Conservation (phyloP, 148 eudicot genomes). For the Rhododendron kiyosumense region DNA sequence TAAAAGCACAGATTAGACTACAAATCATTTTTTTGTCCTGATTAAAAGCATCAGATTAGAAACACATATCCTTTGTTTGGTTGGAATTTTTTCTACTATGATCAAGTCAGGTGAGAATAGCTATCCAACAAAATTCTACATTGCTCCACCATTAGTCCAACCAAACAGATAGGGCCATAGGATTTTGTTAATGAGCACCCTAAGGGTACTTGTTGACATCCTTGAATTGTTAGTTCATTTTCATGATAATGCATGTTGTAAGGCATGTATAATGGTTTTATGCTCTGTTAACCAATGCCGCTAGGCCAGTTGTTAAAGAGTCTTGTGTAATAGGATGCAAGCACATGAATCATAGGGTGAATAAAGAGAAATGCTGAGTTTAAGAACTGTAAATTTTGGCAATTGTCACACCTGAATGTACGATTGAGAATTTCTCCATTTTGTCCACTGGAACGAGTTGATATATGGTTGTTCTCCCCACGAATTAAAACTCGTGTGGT, state of each 20-base stretch:
- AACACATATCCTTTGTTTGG: not conserved
- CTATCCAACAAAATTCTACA: not conserved
- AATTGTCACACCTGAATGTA: constrained; percentile 54
- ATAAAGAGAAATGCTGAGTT: not conserved
- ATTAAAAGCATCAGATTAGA: too few relatives aligned
- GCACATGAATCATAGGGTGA: too few relatives aligned
- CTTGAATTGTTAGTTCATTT: not conserved
- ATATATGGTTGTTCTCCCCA: constrained; percentile 38
- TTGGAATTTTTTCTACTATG: not conserved
- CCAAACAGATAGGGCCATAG: not conserved
- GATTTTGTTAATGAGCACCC: not conserved
- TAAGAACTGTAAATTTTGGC: not conserved
- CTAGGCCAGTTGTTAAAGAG: not conserved
- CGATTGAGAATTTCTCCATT: constrained; percentile 44
- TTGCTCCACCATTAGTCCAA: not conserved
- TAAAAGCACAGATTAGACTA: not conserved
- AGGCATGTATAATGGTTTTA: not conserved
- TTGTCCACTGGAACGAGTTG: constrained; percentile 49
- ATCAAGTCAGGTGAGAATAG: not conserved
- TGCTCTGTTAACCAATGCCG: not conserved
- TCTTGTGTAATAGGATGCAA: not conserved
- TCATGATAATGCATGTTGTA: not conserved
- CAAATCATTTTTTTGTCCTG: not conserved
- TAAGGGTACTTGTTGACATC: not conserved
- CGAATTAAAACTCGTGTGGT: constrained; percentile 76